phyloP scores from a whole-genome alignment of 2,329 filamentous ascomycete species.

The Colletotrichum chlorophyti region DNA sequence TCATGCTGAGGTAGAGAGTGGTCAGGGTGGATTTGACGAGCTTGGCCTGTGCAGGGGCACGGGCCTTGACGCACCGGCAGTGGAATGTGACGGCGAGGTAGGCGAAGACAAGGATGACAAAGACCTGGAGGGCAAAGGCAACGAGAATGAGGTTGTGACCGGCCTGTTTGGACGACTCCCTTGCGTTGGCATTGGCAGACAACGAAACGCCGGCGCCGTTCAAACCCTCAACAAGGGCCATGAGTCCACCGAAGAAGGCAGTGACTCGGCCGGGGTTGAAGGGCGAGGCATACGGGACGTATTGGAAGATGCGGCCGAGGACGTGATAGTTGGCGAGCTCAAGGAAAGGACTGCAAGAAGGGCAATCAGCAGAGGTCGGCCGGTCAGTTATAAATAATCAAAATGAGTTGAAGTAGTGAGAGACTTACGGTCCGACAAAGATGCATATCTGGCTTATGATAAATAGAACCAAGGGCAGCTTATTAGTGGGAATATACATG shows the following conservation, averaged over 20 bases:
- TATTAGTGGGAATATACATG: conserved; percentile 36
- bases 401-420: too few species aligned
- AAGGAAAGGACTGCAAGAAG: conserved; percentile 57
- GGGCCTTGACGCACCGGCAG: conserved; percentile 35
- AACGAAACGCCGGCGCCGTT: conserved; percentile 51
- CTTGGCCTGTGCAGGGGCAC: conserved; percentile 25
- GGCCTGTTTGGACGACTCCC: conserved; percentile 28
- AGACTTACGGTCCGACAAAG: conserved; percentile 44
- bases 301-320: conserved; percentile 66
- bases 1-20: conserved; percentile 50
- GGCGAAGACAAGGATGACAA: conserved; percentile 52
- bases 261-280: conserved; percentile 54
- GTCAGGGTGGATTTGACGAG: conserved; percentile 37
- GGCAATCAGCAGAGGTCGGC: not conserved
- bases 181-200: conserved; percentile 43
- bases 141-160: conserved; percentile 47
- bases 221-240: conserved; percentile 52
- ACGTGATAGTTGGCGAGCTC: conserved; percentile 71
- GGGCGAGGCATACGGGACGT: conserved; percentile 66
- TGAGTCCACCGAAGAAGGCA: conserved; percentile 53
- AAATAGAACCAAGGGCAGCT: conserved; percentile 44
- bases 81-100: conserved; percentile 54
- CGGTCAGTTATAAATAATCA: too few species aligned
- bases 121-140: conserved; percentile 53
- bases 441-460: conserved; percentile 50